A percentile compares a stretch with the other conserved stretches of the same genome.
Conservation (phyloP, 495 filamentous ascomycete species). For the Cladorrhinum samala region DNA sequence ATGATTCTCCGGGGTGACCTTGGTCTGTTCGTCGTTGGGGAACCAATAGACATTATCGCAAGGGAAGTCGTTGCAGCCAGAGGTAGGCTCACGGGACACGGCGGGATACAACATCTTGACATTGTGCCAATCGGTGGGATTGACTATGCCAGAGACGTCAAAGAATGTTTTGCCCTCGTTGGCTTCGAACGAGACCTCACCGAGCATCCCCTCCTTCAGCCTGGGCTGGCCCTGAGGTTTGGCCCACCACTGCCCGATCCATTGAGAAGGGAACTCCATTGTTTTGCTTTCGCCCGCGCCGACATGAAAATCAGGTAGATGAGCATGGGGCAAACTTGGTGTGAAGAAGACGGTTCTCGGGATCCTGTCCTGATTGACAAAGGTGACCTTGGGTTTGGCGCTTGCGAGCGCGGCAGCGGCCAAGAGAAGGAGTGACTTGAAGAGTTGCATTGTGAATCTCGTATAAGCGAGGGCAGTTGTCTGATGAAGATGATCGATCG, state of each 20-base stretch:
- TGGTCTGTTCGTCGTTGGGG: slow-evolving; percentile 45
- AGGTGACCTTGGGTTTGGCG: slow-evolving; percentile 40
- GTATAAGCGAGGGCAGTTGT: background rate
- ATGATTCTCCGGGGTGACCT: slow-evolving; percentile 30
- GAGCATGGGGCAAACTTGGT: slow-evolving; percentile 19
- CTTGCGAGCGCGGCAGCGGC: slow-evolving; percentile 26
- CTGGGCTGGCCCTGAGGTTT: slow-evolving; percentile 31
- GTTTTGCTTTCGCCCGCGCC: slow-evolving; percentile 21
- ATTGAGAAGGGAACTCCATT: slow-evolving; percentile 32
- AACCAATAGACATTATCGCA: slow-evolving; percentile 45
- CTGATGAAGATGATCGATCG: background rate
- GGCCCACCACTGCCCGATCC: slow-evolving; percentile 46
- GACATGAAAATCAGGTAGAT: slow-evolving; percentile 26
- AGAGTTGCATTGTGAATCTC: background rate
- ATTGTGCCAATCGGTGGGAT: slow-evolving; percentile 36
- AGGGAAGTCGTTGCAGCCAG: slow-evolving; percentile 43
- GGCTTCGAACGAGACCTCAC: slow-evolving; percentile 44
- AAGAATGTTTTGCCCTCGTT: slow-evolving; percentile 40
- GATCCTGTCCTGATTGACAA: slow-evolving; percentile 43
- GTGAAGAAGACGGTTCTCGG: slow-evolving; percentile 41
- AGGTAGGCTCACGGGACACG: slow-evolving; percentile 17
- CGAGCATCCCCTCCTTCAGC: slow-evolving; percentile 44
- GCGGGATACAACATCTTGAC: slow-evolving; percentile 45
- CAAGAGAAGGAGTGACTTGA: slow-evolving; percentile 19
- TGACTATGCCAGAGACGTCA: slow-evolving; percentile 51